Base-by-base conservation (phyloP, 2,329 filamentous ascomycete species). In the Acrodontium crateriforme region DNA sequence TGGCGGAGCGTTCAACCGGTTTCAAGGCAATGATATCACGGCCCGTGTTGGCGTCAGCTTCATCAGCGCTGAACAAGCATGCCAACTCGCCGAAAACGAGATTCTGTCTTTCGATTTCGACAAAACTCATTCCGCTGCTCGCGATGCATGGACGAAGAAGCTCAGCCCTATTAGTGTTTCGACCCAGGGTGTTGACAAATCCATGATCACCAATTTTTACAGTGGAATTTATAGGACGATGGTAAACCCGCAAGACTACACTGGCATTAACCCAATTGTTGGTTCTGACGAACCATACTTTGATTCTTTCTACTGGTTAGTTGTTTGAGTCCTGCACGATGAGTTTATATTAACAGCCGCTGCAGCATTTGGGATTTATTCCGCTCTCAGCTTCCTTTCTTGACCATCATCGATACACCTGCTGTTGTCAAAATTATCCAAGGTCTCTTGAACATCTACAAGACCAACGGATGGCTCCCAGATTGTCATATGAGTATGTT, bases 31-130 rank as follows among this genome's bases (percentile, higher is more conserved):
- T 5, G 36, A 25, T 4, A 61, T 82, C 9, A 50, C 65, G 5
- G 74, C 65, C 9, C 66, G 78, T n/a, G 70, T 78, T 7, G 76
- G 75, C 0, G 55, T 78, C 7, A 81, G 76, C 37, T 77, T 79
- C 46, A 69, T 81, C 38, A 77, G 69, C 45, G 56, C 58, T 2
- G 59, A 65, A 1, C 67, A 73, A 47, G 78, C 78, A 1, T 83
- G 78, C 41, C 45, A 58, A 4, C 77, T 74, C 44, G 77, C 71
- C 0, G 71, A 80, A 46, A 52, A 43, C 0, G 78, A 83, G 39
- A 74, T 80, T 10, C 69, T 76, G 0, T 52, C 67, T n/a, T 77
- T 68, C 28, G 65, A 76, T 41, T 78, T 82, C 33, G 56, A 67
- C 0, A 47, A 42, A 1, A 60, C 70, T 1, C 56, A 60, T 2